Conservation (phyloP, 441 rosid genomes). For the Lepidium campestre region DNA sequence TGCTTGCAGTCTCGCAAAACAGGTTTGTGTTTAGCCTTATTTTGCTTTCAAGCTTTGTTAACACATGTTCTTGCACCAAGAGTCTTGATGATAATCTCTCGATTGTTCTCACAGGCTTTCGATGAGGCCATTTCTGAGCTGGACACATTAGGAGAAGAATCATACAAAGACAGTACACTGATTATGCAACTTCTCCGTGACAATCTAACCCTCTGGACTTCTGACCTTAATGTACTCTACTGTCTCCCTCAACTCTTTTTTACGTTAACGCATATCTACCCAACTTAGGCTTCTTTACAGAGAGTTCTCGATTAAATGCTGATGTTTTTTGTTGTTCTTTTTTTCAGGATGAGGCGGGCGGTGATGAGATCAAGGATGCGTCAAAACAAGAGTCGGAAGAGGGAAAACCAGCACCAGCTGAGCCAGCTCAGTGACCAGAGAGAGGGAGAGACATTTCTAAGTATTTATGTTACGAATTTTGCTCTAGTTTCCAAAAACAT, state of each 20-base stretch:
- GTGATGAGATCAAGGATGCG: conserved; percentile 87
- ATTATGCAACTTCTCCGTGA: conserved; percentile 98
- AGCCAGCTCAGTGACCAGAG: neutral
- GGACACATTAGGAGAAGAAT: conserved; percentile 90
- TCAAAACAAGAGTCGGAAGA: conserved; percentile 68
- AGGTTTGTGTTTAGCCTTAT: conserved; percentile 36
- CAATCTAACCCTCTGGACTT: conserved; percentile 92
- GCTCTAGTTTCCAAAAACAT: conserved; percentile 8
- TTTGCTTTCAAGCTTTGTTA: neutral
- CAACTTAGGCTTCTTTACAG: neutral
- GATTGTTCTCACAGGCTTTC: conserved; percentile 51
- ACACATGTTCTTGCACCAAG: neutral
- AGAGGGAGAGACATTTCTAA: neutral
- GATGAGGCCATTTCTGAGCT: conserved; percentile 96
- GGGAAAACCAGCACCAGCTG: conserved; percentile 34
- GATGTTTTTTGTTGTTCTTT: neutral
- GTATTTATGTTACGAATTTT: conserved; percentile 14
- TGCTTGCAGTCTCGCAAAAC: conserved; percentile 94
- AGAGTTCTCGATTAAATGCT: neutral
- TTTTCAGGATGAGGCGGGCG: conserved; percentile 78
- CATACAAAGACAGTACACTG: conserved; percentile 92
- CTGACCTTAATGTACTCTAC: conserved; percentile 61
- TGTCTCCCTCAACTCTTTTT: neutral
- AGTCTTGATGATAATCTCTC: neutral
- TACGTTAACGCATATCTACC: neutral